Conservation (phyloP, 371 early-diverging fungal genomes). For the Syncephalastrum racemosum region DNA sequence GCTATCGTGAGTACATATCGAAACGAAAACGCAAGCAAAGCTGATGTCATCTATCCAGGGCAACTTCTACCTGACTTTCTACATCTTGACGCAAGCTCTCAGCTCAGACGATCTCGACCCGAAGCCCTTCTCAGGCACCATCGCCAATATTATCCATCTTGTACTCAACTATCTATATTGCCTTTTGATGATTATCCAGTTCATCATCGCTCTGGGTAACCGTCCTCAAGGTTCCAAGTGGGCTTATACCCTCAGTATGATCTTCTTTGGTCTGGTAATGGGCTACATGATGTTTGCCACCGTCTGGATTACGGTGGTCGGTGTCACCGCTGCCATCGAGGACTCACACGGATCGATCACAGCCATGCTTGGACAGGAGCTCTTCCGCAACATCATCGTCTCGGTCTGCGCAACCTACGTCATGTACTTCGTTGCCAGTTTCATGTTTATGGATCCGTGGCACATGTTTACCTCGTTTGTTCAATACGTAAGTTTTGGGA, state of each 20-base stretch:
- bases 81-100: slow-evolving; percentile 54
- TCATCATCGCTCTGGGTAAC: slow-evolving; percentile 79
- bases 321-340: slow-evolving; percentile 37
- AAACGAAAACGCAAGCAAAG: slow-evolving; percentile 4
- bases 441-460: slow-evolving; percentile 70
- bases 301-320: slow-evolving; percentile 49
- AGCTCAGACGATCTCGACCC: slow-evolving; percentile 11
- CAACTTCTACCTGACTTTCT: slow-evolving; percentile 79
- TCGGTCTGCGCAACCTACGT: slow-evolving; percentile 68
- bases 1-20: slow-evolving; percentile 53
- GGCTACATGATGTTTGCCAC: slow-evolving; percentile 63
- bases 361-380: slow-evolving; percentile 31
- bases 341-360: slow-evolving; percentile 22
- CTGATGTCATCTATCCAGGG: slow-evolving; percentile 44
- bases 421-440: slow-evolving; percentile 62
- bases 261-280: slow-evolving; percentile 57
- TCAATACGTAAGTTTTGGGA: slow-evolving; percentile 41
- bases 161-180: slow-evolving; percentile 63
- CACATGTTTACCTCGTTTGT: slow-evolving; percentile 60
- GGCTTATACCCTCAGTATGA: slow-evolving; percentile 57
- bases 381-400: slow-evolving; percentile 60
- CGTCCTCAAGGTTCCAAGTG: slow-evolving; percentile 79
- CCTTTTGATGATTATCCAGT: slow-evolving; percentile 59
- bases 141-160: slow-evolving; percentile 43
- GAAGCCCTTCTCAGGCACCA: slow-evolving; percentile 52